phyloP scores from a whole-genome alignment of 768 basidiomycete genomes.

The Suillus sp. region DNA sequence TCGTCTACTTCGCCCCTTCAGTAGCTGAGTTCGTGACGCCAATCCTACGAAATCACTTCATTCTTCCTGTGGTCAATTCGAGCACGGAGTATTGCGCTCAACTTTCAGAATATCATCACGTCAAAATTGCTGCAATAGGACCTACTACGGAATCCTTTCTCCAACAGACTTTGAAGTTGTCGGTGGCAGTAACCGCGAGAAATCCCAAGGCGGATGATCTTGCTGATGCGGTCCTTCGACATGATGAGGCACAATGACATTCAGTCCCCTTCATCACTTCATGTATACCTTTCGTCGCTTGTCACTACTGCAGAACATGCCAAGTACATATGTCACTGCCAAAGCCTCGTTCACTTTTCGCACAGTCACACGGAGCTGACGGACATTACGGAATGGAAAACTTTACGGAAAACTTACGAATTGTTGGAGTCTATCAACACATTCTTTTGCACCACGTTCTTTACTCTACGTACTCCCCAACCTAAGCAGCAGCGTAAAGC shows the following conservation, averaged over 20 bases:
- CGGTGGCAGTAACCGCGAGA: conserved; percentile 55
- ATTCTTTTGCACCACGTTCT: conserved; percentile 23
- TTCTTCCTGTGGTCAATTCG: conserved; percentile 29
- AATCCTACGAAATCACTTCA: conserved; percentile 47
- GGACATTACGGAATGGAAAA: not conserved
- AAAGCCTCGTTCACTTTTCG: conserved; percentile 4
- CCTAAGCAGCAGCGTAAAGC: conserved; percentile 6
- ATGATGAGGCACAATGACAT: conserved; percentile 18
- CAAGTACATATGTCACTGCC: not conserved
- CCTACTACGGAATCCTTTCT: conserved; percentile 63
- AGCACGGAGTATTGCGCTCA: not conserved
- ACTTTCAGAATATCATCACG: conserved; percentile 11
- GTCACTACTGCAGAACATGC: not conserved
- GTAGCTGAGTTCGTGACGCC: conserved; percentile 60
- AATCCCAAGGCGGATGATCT: conserved; percentile 62
- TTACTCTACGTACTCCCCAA: conserved; percentile 16
- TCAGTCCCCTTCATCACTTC: not conserved
- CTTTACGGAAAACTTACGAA: conserved; percentile 9
- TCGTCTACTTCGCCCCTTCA: conserved; percentile 77
- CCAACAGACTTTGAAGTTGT: conserved; percentile 43
- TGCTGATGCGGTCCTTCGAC: conserved; percentile 29
- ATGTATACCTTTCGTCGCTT: not conserved
- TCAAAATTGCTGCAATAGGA: conserved; percentile 64
- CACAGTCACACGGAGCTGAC: conserved; percentile 12
- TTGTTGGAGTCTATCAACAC: conserved; percentile 11